Conservation (phyloP, 768 basidiomycete genomes). For the Hortiboletus campestris region DNA sequence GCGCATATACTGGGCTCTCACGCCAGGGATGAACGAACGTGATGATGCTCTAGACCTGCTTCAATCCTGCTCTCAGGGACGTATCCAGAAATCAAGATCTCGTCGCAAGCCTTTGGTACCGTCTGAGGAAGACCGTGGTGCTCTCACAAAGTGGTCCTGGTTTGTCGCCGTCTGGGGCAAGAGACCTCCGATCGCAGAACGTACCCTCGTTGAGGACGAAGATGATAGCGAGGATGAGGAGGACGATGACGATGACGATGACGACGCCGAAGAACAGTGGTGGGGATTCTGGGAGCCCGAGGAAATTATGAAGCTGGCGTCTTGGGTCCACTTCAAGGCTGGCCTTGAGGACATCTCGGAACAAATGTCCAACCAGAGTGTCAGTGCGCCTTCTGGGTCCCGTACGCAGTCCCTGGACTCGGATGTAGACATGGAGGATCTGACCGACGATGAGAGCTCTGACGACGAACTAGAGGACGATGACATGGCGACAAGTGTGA, state of each 20-base stretch:
- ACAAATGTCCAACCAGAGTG: conserved; percentile 5
- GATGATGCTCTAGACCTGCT: conserved; percentile 42
- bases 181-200: conserved; percentile 37
- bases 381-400: not conserved
- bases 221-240: conserved; percentile 26
- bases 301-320: conserved; percentile 62
- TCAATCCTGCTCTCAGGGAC: conserved; percentile 24
- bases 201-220: conserved; percentile 23
- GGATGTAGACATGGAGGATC: conserved; percentile 24
- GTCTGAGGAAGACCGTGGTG: conserved; percentile 49
- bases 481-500: not conserved
- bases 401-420: not conserved
- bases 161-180: conserved; percentile 75
- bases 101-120: conserved; percentile 39
- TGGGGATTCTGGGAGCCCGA: conserved; percentile 70
- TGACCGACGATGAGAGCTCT: conserved; percentile 4
- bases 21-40: conserved; percentile 57
- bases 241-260: conserved; percentile 33
- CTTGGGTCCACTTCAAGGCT: conserved; percentile 59
- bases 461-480: conserved; percentile 4
- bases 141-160: conserved; percentile 67
- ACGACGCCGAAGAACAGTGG: conserved; percentile 50
- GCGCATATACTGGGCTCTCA: conserved; percentile 64
- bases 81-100: conserved; percentile 34
- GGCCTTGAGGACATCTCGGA: conserved; percentile 32